Conservation (phyloP, 805 yeast species). For the Ogataea chonburiensis region DNA sequence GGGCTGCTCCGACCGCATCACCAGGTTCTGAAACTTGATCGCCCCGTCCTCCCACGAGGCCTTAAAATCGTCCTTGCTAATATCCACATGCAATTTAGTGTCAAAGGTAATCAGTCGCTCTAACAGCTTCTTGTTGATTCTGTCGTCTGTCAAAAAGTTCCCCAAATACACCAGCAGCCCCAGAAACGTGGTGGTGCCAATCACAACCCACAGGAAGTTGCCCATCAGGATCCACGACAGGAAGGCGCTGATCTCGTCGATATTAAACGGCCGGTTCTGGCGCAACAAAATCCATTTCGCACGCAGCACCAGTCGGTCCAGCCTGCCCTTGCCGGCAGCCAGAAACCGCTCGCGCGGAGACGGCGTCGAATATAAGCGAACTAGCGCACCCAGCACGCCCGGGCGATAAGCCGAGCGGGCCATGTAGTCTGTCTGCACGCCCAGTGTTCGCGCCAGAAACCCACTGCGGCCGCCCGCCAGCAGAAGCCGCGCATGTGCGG, state of each 20-base stretch:
- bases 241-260: constrained; percentile 54
- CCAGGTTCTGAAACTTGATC: constrained; percentile 44
- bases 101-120: constrained; percentile 34
- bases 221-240: constrained; percentile 60
- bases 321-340: constrained; percentile 15
- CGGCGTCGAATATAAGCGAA: background rate
- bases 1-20: constrained; percentile 23
- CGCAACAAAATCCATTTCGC: constrained; percentile 48
- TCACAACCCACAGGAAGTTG: constrained; percentile 49
- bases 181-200: constrained; percentile 59
- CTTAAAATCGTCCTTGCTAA: constrained; percentile 35
- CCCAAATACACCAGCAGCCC: constrained; percentile 46
- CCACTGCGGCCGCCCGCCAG: no score
- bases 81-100: constrained; percentile 30
- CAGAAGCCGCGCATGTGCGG: no score
- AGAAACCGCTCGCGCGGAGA: constrained; percentile 18
- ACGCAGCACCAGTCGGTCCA: constrained; percentile 18
- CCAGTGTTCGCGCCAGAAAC: no score
- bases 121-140: constrained; percentile 27
- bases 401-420: no score
- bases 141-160: constrained; percentile 34
- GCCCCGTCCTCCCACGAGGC: constrained; percentile 50
- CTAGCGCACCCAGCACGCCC: background rate
- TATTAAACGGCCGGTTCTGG: constrained; percentile 46
- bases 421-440: no score